Evolutionary conservation across 2,329 filamentous ascomycete genomes (phyloP).

Genomic region (Helotiales sp.): DNA sequence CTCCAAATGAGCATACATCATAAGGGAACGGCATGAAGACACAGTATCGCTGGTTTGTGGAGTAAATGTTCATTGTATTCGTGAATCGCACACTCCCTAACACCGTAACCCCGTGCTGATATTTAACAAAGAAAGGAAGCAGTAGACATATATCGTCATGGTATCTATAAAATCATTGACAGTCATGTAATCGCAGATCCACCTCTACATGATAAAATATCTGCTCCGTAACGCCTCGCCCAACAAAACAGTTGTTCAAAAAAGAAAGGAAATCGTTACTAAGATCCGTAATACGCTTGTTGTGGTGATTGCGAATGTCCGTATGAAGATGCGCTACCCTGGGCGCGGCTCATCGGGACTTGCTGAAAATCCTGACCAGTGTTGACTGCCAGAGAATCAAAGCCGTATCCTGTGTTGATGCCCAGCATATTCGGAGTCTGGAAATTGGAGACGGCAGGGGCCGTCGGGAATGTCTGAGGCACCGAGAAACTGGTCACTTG

Average conservation of each 20-base stretch:
- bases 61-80: constrained; percentile 9
- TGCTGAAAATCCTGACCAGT: constrained; percentile 24
- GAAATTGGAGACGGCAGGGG: constrained; percentile 27
- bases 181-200: constrained; percentile 10
- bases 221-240: not conserved
- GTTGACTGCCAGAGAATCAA: constrained; percentile 24
- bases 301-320: constrained; percentile 26
- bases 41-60: not conserved
- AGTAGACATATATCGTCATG: constrained; percentile 22
- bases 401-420: constrained; percentile 25
- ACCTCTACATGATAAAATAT: constrained; percentile 4
- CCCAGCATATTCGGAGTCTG: constrained; percentile 26
- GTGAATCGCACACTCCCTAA: not conserved
- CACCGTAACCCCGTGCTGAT: not conserved
- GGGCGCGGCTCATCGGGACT: constrained; percentile 29
- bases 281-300: constrained; percentile 25
- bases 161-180: constrained; percentile 28
- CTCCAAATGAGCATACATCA: not conserved
- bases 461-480: constrained; percentile 27
- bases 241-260: constrained; percentile 7
- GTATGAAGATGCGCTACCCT: constrained; percentile 30
- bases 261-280: constrained; percentile 14
- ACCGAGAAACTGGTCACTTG: constrained; percentile 24
- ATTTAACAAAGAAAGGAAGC: constrained; percentile 4
- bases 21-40: not conserved